phyloP scores from a whole-genome alignment of 1,284 basidiomycete genomes.

The Dichomitus squalens region DNA sequence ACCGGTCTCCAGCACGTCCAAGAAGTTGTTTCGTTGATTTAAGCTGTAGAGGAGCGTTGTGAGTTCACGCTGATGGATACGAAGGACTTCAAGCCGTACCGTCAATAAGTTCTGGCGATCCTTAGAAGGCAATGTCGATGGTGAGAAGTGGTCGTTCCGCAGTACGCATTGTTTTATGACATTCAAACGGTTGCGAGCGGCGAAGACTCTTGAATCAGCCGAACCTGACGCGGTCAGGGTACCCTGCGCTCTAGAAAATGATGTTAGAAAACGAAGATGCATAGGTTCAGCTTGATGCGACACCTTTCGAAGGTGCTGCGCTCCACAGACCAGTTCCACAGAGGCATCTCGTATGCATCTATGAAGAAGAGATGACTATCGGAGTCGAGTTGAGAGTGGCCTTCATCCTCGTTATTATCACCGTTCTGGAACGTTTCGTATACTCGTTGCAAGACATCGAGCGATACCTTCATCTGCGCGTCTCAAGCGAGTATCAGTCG shows the following conservation, averaged over 20 bases:
- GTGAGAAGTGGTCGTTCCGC: constrained; percentile 95
- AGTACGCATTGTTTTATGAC: constrained; percentile 90
- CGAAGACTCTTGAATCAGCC: constrained; percentile 75
- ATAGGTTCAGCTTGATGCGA: constrained; percentile 15
- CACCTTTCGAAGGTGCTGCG: constrained; percentile 86
- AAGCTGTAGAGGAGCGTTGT: constrained; percentile 51
- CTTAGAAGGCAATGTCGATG: constrained; percentile 86
- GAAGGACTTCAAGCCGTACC: constrained; percentile 44
- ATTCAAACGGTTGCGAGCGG: constrained; percentile 81
- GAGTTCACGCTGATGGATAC: neutral
- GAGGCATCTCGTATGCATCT: constrained; percentile 93
- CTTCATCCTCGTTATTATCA: constrained; percentile 54
- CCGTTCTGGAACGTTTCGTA: constrained; percentile 83
- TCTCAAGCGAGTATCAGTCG: constrained; percentile 43
- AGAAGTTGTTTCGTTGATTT: constrained; percentile 96
- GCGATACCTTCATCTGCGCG: constrained; percentile 79
- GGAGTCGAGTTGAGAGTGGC: constrained; percentile 75
- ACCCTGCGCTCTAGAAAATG: constrained; percentile 41
- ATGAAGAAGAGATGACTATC: constrained; percentile 85
- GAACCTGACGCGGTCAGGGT: constrained; percentile 75
- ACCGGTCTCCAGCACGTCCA: constrained; percentile 88
- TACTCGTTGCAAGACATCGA: constrained; percentile 74
- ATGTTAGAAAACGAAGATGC: neutral
- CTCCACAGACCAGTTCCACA: constrained; percentile 87
- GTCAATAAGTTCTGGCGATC: constrained; percentile 87